These are phyloP conservation scores for Xylaria sp. DNA, from an alignment of 2,329 filamentous ascomycete species.

Conservation along the genomic window DNA sequence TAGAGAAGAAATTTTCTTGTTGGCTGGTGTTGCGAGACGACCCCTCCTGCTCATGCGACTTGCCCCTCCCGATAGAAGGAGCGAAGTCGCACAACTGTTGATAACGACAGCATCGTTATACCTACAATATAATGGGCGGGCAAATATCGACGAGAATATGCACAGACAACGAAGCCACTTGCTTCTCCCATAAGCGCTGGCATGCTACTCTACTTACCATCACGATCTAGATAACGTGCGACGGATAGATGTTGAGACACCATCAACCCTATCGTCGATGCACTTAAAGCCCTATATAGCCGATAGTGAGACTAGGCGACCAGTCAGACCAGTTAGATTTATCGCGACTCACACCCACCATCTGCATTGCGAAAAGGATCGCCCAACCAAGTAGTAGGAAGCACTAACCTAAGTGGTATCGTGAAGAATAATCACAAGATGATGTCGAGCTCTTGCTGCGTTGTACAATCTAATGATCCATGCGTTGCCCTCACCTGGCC, in stretches of 20 bases:
- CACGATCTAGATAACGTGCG: conserved; percentile 22
- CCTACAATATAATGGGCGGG: not conserved
- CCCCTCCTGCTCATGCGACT: conserved; percentile 42
- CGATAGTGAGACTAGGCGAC: conserved; percentile 23
- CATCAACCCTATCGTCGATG: conserved; percentile 15
- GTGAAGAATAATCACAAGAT: conserved; percentile 29
- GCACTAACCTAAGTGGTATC: conserved; percentile 21
- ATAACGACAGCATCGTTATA: conserved; percentile 8
- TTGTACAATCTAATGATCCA: conserved; percentile 33
- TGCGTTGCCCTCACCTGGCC: conserved; percentile 26
- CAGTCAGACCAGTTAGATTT: conserved; percentile 28
- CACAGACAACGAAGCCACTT: conserved; percentile 30
- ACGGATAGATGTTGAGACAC: conserved; percentile 11
- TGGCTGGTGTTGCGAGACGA: conserved; percentile 39
- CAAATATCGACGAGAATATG: conserved; percentile 14
- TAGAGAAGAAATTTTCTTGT: conserved; percentile 36
- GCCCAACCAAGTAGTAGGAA: conserved; percentile 26
- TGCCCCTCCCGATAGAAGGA: conserved; percentile 30
- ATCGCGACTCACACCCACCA: conserved; percentile 30
- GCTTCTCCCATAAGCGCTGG: conserved; percentile 13
- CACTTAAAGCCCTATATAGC: conserved; percentile 20
- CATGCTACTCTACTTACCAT: conserved; percentile 19
- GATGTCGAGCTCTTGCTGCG: conserved; percentile 25
- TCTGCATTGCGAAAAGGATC: conserved; percentile 23
- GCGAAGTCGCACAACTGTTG: conserved; percentile 23